Evolutionary conservation across 805 yeast genomes (phyloP).

Genomic region (Schizosaccharomyces pombe): DNA sequence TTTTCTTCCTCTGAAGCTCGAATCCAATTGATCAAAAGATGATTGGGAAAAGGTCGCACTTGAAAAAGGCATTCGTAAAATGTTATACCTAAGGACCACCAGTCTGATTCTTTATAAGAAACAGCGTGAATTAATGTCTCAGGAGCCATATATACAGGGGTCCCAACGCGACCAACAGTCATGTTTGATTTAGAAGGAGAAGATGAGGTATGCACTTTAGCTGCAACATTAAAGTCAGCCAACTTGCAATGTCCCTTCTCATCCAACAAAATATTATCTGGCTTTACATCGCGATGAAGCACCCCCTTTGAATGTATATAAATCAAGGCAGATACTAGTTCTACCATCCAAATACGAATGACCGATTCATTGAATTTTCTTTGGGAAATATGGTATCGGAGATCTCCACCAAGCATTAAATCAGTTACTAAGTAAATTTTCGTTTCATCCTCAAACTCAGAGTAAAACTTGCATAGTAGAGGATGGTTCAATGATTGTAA

Average conservation of each 20-base stretch:
- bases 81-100: slow-evolving; percentile 18
- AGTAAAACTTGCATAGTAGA: not conserved
- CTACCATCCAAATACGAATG: slow-evolving; percentile 13
- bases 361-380: slow-evolving; percentile 13
- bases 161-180: slow-evolving; percentile 86
- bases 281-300: slow-evolving; percentile 86
- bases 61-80: slow-evolving; percentile 14
- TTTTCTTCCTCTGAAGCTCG: not conserved
- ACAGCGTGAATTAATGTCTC: slow-evolving; percentile 36
- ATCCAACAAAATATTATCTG: slow-evolving; percentile 71
- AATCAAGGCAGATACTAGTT: slow-evolving; percentile 13
- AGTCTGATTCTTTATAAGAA: slow-evolving; percentile 13
- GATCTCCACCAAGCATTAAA: slow-evolving; percentile 14
- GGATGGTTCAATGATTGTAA: not conserved
- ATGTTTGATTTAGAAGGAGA: too few species aligned
- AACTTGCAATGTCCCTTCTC: slow-evolving; percentile 38
- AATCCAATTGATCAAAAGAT: not conserved
- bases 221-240: slow-evolving; percentile 88
- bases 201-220: slow-evolving; percentile 68
- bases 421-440: slow-evolving; percentile 9
- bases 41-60: slow-evolving; percentile 2
- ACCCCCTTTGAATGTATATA: slow-evolving; percentile 81
- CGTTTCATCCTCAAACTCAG: not conserved
- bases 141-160: slow-evolving; percentile 99
- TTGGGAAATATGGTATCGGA: slow-evolving; percentile 12